Conservation (phyloP, 2,329 filamentous ascomycete species). For the Beauveria sp. region DNA sequence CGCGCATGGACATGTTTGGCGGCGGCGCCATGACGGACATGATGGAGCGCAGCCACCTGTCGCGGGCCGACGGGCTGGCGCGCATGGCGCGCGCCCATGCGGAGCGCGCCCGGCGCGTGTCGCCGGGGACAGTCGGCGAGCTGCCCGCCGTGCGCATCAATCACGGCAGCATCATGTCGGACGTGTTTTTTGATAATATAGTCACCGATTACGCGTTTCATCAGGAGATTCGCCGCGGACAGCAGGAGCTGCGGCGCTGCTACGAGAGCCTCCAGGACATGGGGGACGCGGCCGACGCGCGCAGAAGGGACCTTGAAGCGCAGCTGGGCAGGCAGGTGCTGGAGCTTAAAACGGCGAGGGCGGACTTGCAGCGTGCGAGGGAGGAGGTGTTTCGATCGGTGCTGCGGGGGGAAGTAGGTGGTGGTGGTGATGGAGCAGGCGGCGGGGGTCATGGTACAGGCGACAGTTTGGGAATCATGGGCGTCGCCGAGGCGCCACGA, state of each 20-base stretch:
- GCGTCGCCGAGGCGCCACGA: not conserved
- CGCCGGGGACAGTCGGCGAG: slow-evolving; percentile 25
- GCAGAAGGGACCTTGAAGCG: slow-evolving; percentile 20
- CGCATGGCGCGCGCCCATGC: slow-evolving; percentile 32
- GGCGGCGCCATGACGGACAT: slow-evolving; percentile 41
- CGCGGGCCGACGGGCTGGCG: slow-evolving; percentile 36
- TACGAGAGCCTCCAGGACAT: slow-evolving; percentile 24
- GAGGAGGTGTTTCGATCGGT: slow-evolving; percentile 25
- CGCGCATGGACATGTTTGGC: slow-evolving; percentile 41
- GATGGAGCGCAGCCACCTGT: slow-evolving; percentile 45
- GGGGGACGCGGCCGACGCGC: slow-evolving; percentile 23
- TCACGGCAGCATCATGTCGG: slow-evolving; percentile 37
- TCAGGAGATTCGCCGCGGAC: slow-evolving; percentile 40
- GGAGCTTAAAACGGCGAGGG: slow-evolving; percentile 26
- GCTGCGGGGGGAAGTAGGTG: slow-evolving; percentile 12
- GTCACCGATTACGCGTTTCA: slow-evolving; percentile 45
- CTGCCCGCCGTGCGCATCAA: slow-evolving; percentile 36
- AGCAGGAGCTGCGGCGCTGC: slow-evolving; percentile 28
- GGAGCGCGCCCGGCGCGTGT: slow-evolving; percentile 31
- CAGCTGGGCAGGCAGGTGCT: slow-evolving; percentile 24
- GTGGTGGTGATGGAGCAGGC: not conserved
- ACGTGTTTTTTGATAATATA: slow-evolving; percentile 49
- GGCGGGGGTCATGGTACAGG: not conserved
- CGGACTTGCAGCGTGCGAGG: slow-evolving; percentile 36
- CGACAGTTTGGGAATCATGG: not conserved